Base-by-base conservation (phyloP, 1,139 yeast genomes). In the Candida neerlandica region DNA sequence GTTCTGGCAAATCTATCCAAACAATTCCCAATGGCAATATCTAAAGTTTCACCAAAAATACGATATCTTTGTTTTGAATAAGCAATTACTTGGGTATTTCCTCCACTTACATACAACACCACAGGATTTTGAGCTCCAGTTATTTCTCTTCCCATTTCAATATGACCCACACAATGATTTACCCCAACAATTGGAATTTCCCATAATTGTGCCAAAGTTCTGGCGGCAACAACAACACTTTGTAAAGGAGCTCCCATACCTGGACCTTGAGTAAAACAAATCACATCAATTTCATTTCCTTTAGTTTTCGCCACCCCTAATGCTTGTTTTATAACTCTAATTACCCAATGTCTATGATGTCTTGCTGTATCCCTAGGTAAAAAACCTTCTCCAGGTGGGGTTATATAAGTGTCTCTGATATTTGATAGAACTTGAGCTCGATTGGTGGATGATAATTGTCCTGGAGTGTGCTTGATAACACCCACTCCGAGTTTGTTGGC, bases 171-270 rank as follows among this genome's bases (percentile, higher is more conserved):
- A 69, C 99, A 94, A 66, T 94, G 99, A 61, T 94, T 95, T 0
- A 95, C 99, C 0, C 98, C 99, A 4, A 94, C 86, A 35, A 94
- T 66, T 0, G 99, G 99, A 29, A 88, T 73, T 5, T 80, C 64
- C 96, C 96, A 91, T 60, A 94, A 64, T 57, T 86, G 84, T 16
- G 94, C 76, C 43, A 92, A 71, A 0, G 97, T 85, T 61, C 99
- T 76, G 1, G 99, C 99, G 0, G 96, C 96, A 42, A 94, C 77
- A 2, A 88, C 98, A 37, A 91, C 97, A 55, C 95, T 84, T 60
- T 94, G 97, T 51, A 94, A 72, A 0, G 99, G 99, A 0, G 98
- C 98, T 2, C 99, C 99, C 99, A 94, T 95, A 1, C 99, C 99
- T 0, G 99, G 99, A 4, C 99, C 99, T 67, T 89, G 96, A 1